Evolutionary conservation across 2,329 filamentous ascomycete species (phyloP).

Genomic region (Aspergillus ustus): DNA sequence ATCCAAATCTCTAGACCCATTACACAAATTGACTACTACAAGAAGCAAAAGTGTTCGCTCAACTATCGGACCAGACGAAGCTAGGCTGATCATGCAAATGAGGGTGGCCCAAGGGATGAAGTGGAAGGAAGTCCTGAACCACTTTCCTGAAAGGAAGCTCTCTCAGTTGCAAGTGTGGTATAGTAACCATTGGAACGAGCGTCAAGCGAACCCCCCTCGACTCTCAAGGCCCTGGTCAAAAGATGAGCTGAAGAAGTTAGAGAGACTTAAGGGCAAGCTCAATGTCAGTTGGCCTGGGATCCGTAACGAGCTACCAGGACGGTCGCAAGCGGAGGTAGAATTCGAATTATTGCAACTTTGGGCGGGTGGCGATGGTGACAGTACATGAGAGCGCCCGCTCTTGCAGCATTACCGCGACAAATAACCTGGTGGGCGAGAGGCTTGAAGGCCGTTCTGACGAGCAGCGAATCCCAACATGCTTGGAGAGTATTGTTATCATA

Average conservation of each 20-base stretch:
- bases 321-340: constrained; percentile 38
- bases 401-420: neutral
- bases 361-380: constrained; percentile 29
- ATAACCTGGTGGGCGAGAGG: neutral
- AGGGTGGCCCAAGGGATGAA: constrained; percentile 32
- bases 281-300: constrained; percentile 39
- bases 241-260: constrained; percentile 32
- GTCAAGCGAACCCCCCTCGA: constrained; percentile 30
- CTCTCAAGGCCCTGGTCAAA: constrained; percentile 36
- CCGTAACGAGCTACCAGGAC: constrained; percentile 32
- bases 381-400: constrained; percentile 13
- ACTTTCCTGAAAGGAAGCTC: constrained; percentile 32
- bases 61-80: constrained; percentile 38
- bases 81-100: constrained; percentile 36
- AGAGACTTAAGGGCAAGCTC: constrained; percentile 29
- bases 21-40: constrained; percentile 24
- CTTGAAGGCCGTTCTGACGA: neutral
- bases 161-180: constrained; percentile 33
- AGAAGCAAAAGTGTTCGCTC: constrained; percentile 21
- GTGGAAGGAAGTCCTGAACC: constrained; percentile 37
- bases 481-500: neutral
- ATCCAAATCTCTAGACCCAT: constrained; percentile 1
- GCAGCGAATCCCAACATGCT: neutral
- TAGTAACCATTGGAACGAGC: constrained; percentile 34
- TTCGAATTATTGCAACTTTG: constrained; percentile 40